These are phyloP conservation scores for Boletellus ananas DNA, from an alignment of 768 basidiomycete species.

Conservation along the genomic window DNA sequence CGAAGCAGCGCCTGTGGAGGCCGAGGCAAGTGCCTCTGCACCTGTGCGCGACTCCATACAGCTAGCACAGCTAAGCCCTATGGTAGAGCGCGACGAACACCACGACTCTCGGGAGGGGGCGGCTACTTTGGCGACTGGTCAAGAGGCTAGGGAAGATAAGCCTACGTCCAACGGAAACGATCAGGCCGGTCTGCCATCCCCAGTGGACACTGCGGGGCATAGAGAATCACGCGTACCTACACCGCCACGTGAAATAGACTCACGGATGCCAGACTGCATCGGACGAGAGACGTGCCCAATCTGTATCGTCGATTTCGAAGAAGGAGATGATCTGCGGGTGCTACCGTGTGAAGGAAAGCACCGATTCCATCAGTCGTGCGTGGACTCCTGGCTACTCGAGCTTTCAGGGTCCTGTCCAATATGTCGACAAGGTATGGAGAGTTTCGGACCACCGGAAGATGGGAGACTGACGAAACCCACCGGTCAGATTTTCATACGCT, in stretches of 20 bases:
- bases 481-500: slow-evolving; percentile 55
- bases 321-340: slow-evolving; percentile 87
- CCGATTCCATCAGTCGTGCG: slow-evolving; percentile 84
- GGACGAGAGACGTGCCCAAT: slow-evolving; percentile 91
- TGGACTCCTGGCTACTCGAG: slow-evolving; percentile 91
- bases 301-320: slow-evolving; percentile 91
- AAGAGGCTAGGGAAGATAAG: slow-evolving; percentile 1
- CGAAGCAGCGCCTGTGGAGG: slow-evolving; percentile 20
- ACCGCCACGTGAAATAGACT: slow-evolving; percentile 26
- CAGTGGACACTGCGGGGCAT: background rate
- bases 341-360: slow-evolving; percentile 91
- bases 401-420: slow-evolving; percentile 89
- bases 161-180: slow-evolving; percentile 2
- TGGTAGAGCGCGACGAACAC: background rate
- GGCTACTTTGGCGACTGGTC: background rate
- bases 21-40: background rate
- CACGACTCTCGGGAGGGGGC: background rate
- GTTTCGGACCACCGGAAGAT: background rate
- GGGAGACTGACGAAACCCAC: background rate
- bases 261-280: slow-evolving; percentile 59
- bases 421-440: slow-evolving; percentile 74
- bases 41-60: slow-evolving; percentile 11
- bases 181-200: slow-evolving; percentile 3
- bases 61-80: slow-evolving; percentile 3
- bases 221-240: background rate